Evolutionary conservation across 2,329 filamentous ascomycete genomes (phyloP).

Genomic region (Cytospora schulzeri): DNA sequence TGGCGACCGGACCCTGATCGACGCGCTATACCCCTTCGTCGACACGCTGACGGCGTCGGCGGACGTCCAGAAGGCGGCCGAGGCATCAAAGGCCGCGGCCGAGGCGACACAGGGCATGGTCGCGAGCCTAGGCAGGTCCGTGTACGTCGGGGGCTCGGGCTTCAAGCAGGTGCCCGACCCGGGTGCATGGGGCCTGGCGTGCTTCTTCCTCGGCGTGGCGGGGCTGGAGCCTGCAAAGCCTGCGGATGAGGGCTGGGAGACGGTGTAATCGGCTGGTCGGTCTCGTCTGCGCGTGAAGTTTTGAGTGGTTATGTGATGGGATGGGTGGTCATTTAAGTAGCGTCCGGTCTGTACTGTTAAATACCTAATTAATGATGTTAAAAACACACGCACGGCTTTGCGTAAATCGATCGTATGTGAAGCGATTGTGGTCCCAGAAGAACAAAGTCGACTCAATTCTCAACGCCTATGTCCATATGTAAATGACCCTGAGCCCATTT

Average conservation of each 20-base stretch:
- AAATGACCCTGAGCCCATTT: constrained; percentile 27
- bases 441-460: constrained; percentile 27
- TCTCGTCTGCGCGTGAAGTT: constrained; percentile 19
- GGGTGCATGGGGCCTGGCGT: constrained; percentile 74
- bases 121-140: constrained; percentile 79
- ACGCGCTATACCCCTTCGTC: constrained; percentile 88
- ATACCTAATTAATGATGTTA: constrained; percentile 6
- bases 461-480: constrained; percentile 30
- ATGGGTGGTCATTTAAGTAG: constrained; percentile 10
- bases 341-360: constrained; percentile 15
- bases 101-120: constrained; percentile 90
- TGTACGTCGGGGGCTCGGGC: constrained; percentile 78
- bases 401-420: constrained; percentile 11
- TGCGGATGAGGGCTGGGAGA: constrained; percentile 42
- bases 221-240: constrained; percentile 48
- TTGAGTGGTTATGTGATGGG: constrained; percentile 17
- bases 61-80: constrained; percentile 71
- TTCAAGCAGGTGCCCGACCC: constrained; percentile 69
- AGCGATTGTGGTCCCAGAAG: constrained; percentile 13
- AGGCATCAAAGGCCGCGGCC: constrained; percentile 73
- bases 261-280: constrained; percentile 17
- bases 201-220: constrained; percentile 80
- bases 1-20: constrained; percentile 87
- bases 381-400: constrained; percentile 6
- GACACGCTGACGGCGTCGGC: constrained; percentile 66